phyloP scores from a whole-genome alignment of 164 flowering plant species.

The Malania oleifera region DNA sequence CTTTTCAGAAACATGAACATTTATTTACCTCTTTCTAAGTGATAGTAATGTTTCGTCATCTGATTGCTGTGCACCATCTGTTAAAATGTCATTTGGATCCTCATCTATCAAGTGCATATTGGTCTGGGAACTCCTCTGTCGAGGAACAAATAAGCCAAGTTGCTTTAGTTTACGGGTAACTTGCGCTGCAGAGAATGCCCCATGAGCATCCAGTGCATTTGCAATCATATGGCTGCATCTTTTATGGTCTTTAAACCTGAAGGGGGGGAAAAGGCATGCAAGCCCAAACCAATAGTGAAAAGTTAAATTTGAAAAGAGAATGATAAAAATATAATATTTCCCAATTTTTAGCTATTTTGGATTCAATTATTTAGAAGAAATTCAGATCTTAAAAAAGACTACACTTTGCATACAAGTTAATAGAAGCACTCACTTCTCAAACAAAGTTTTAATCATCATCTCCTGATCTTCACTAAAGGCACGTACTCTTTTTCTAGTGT shows the following conservation, averaged over 20 bases:
- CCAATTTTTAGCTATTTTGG: too few species aligned
- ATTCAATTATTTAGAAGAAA: neutral
- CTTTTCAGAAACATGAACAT: neutral
- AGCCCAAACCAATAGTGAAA: constrained; percentile 1
- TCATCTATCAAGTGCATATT: constrained; percentile 32
- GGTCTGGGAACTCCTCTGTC: constrained; percentile 24
- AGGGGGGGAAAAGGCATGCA: constrained; percentile 12
- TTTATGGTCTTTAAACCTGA: constrained; percentile 74
- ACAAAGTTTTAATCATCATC: constrained; percentile 47
- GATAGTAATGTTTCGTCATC: constrained; percentile 58
- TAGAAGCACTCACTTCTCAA: constrained; percentile 68
- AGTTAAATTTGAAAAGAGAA: neutral
- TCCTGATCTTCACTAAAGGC: constrained; percentile 75
- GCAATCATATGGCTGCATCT: constrained; percentile 86
- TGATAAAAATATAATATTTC: too few species aligned
- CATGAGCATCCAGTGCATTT: constrained; percentile 58
- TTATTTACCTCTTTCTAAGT: constrained; percentile 32
- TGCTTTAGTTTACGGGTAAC: constrained; percentile 75
- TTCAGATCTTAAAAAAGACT: neutral
- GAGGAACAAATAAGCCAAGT: constrained; percentile 59
- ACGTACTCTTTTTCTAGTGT: constrained; percentile 54
- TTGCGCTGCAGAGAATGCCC: constrained; percentile 55
- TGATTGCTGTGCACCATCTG: constrained; percentile 32
- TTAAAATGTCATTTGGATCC: constrained; percentile 17
- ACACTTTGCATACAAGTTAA: constrained; percentile 1